Conservation (phyloP, 2,329 filamentous ascomycete genomes). For the Sphaerulina musiva region DNA sequence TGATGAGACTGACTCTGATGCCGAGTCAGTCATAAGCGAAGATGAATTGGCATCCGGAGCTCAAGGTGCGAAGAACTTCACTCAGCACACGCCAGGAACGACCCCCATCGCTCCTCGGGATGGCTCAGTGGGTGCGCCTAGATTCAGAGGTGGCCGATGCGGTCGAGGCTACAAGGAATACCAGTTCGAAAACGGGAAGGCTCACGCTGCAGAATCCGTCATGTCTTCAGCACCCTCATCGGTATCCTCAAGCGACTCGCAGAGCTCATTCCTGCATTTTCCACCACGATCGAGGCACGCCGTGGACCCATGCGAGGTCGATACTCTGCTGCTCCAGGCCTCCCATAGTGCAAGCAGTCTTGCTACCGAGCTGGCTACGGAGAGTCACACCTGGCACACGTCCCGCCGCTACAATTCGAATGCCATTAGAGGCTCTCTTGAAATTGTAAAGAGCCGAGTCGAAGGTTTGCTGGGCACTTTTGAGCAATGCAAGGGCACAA, state of each 20-base stretch:
- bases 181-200: neutral
- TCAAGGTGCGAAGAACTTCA: neutral
- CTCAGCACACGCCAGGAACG: neutral
- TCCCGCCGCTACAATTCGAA: neutral
- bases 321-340: neutral
- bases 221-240: neutral
- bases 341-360: neutral
- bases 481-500: neutral
- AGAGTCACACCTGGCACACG: neutral
- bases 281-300: neutral
- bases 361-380: neutral
- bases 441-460: neutral
- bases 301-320: neutral
- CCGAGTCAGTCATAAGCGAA: neutral
- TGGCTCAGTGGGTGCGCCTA: neutral
- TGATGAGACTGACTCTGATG: neutral
- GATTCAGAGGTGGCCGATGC: too few species aligned
- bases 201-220: neutral
- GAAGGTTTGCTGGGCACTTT: neutral
- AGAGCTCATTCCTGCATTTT: neutral
- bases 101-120: neutral
- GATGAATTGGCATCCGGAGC: neutral
- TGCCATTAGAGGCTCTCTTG: neutral
- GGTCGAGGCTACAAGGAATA: too few species aligned
- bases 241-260: neutral